Evolutionary conservation across 2,329 filamentous ascomycete species (phyloP), one percentile per base, ranked within the genome.

Genomic region (Nemania sp.): DNA sequence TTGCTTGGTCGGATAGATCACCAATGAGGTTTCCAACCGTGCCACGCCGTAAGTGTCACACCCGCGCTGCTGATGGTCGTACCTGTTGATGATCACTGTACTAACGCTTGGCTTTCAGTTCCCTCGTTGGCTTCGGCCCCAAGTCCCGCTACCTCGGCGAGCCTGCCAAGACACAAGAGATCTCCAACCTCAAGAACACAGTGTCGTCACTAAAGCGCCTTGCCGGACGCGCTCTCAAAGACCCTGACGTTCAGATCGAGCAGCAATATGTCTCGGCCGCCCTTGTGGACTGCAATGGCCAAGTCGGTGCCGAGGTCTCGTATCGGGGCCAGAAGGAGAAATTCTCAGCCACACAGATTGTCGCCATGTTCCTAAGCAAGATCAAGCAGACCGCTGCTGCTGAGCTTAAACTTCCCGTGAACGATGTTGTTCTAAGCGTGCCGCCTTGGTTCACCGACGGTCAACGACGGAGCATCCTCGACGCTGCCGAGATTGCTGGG

Each of bases 101-200:
- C 65, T 69, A 48, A 71, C 61, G 52, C 47, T n/a, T 30, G 49
- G 20, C 45, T 40, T 36, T 50, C 68, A 95, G 92, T 59, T 91
- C 94, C 60, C 81, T 99, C 63, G 94, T 99, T 68, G 92, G 91
- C 69, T 99, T 99, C 75, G 91, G 91, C 56, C 88, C 91, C 72
- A 96, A 96, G 79, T 86, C 84, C 75, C 89, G 94, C 79, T 96
- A 95, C 73, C 83, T 99, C 63, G 94, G 94, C 64, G 94, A 99
- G 80, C 77, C 90, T 53, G 94, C 94, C 65, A 97, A 97, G 85
- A 97, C 93, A 64, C 93, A 97, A 79, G 94, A 99, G 78, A 95
- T 96, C 72, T 96, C 93, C 70, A 99, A 99, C 82, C 86, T 97
- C 70, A 99, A 97, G 82, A 99, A 99, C 83, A 99, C 94, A 65